These are phyloP conservation scores for Calonectria pteridis DNA, from an alignment of 2,329 filamentous ascomycete genomes.

Conservation along the genomic window DNA sequence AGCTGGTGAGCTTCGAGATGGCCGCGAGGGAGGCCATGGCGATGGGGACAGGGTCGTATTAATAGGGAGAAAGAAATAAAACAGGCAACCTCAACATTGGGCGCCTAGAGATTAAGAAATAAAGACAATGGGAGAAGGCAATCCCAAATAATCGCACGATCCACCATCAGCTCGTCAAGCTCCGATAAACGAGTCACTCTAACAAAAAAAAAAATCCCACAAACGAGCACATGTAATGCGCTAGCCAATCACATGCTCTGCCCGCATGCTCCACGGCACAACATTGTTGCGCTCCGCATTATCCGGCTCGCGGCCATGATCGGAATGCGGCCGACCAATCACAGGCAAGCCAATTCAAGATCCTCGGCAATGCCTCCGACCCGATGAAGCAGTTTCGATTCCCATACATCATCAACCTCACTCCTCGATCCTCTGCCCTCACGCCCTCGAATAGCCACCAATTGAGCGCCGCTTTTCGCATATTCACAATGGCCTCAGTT, in stretches of 20 bases:
- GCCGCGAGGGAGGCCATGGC: slow-evolving; percentile 46
- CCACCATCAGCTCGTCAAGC: slow-evolving; percentile 8
- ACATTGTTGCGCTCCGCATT: slow-evolving; percentile 45
- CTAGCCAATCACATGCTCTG: slow-evolving; percentile 47
- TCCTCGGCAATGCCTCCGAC: slow-evolving; percentile 63
- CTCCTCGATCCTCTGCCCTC: slow-evolving; percentile 21
- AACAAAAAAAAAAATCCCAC: slow-evolving; percentile 21
- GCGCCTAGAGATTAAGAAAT: not conserved
- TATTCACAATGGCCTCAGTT: slow-evolving; percentile 66
- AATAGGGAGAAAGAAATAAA: not conserved
- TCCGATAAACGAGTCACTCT: not conserved
- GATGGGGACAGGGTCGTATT: not conserved
- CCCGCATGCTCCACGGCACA: slow-evolving; percentile 26
- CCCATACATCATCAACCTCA: slow-evolving; percentile 41
- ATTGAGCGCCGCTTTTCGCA: slow-evolving; percentile 43
- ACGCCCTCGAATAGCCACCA: slow-evolving; percentile 42
- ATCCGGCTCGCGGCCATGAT: slow-evolving; percentile 44
- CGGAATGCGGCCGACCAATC: slow-evolving; percentile 57
- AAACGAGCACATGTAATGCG: slow-evolving; percentile 11
- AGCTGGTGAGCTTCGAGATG: slow-evolving; percentile 41
- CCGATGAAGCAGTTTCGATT: slow-evolving; percentile 40
- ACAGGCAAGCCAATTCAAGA: slow-evolving; percentile 57
- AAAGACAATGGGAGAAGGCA: not conserved
- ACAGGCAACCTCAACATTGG: slow-evolving; percentile 16
- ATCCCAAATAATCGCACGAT: slow-evolving; percentile 23